These are phyloP conservation scores for Amanita pseudoporphyria DNA, from an alignment of 768 basidiomycete species.

Conservation along the genomic window DNA sequence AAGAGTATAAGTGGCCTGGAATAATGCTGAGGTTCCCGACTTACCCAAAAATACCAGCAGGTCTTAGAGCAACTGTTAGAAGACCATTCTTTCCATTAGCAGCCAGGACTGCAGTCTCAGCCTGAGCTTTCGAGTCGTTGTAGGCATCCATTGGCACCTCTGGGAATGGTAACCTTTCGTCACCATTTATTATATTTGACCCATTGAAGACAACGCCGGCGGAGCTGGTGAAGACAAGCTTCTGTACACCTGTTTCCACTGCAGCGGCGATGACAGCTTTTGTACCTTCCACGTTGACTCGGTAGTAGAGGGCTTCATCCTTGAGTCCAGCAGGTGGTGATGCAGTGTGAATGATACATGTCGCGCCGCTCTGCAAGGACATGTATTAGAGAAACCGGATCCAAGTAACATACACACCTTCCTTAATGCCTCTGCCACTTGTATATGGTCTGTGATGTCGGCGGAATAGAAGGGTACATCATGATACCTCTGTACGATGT, in stretches of 20 bases:
- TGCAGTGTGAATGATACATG: constrained; percentile 93
- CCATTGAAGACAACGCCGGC: constrained; percentile 90
- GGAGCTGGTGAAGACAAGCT: constrained; percentile 92
- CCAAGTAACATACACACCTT: constrained; percentile 38
- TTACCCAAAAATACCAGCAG: constrained; percentile 94
- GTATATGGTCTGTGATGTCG: constrained; percentile 73
- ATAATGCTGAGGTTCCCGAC: constrained; percentile 15
- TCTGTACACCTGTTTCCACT: constrained; percentile 57
- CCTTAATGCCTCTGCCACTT: constrained; percentile 61
- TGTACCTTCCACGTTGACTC: constrained; percentile 93
- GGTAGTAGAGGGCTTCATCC: constrained; percentile 68
- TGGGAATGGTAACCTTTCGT: constrained; percentile 78
- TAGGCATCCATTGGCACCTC: constrained; percentile 79
- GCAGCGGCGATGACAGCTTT: constrained; percentile 78
- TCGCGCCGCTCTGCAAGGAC: constrained; percentile 55
- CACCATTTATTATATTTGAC: constrained; percentile 67
- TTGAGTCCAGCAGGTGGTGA: constrained; percentile 63
- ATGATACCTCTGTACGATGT: constrained; percentile 85
- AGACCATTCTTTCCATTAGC: constrained; percentile 84
- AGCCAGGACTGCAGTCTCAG: constrained; percentile 71
- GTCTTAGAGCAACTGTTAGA: constrained; percentile 82
- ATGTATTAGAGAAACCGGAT: constrained; percentile 6
- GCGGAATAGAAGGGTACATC: constrained; percentile 84
- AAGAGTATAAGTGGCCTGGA: constrained; percentile 5
- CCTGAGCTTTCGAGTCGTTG: constrained; percentile 89